Evolutionary conservation across 2,329 filamentous ascomycete species (phyloP).

Genomic region (Claviceps sp.): DNA sequence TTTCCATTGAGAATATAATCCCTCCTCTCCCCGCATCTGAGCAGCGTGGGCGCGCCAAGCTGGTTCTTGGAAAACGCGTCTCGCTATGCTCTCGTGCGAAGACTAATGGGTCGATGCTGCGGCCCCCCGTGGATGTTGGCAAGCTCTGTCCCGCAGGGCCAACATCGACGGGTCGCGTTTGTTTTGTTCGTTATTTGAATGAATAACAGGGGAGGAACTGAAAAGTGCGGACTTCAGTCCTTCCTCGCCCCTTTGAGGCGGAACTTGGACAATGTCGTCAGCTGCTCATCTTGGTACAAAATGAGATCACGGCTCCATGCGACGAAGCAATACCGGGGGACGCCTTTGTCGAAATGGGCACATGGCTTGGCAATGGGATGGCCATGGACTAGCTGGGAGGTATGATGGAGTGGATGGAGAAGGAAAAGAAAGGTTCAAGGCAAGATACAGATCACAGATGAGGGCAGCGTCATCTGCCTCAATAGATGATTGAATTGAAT

Average conservation of each 20-base stretch:
- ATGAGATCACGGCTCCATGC: slow-evolving; percentile 6
- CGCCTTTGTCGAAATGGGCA: slow-evolving; percentile 16
- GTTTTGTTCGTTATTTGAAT: slow-evolving; percentile 19
- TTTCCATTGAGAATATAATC: background rate
- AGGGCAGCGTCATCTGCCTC: slow-evolving; percentile 4
- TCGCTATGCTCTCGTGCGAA: slow-evolving; percentile 12
- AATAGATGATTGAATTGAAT: slow-evolving; percentile 40
- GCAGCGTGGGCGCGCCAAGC: slow-evolving; percentile 23
- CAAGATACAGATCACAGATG: too few species aligned
- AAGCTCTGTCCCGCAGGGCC: slow-evolving; percentile 7
- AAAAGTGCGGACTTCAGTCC: background rate
- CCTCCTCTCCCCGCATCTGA: slow-evolving; percentile 15
- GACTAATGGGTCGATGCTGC: slow-evolving; percentile 41
- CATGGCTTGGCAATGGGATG: slow-evolving; percentile 15
- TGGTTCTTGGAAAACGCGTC: slow-evolving; percentile 25
- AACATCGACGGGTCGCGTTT: slow-evolving; percentile 17
- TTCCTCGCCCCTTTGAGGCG: background rate
- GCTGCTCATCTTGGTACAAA: slow-evolving; percentile 8
- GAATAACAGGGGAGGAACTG: slow-evolving; percentile 1
- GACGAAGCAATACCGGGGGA: slow-evolving; percentile 3
- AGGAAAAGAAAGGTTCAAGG: background rate
- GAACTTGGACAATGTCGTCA: slow-evolving; percentile 11
- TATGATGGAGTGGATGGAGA: slow-evolving; percentile 9
- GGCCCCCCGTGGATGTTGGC: slow-evolving; percentile 25
- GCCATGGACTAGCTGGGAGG: slow-evolving; percentile 20